Evolutionary conservation across 2,329 filamentous ascomycete species (phyloP).

Genomic region (Ramularia endophylla): DNA sequence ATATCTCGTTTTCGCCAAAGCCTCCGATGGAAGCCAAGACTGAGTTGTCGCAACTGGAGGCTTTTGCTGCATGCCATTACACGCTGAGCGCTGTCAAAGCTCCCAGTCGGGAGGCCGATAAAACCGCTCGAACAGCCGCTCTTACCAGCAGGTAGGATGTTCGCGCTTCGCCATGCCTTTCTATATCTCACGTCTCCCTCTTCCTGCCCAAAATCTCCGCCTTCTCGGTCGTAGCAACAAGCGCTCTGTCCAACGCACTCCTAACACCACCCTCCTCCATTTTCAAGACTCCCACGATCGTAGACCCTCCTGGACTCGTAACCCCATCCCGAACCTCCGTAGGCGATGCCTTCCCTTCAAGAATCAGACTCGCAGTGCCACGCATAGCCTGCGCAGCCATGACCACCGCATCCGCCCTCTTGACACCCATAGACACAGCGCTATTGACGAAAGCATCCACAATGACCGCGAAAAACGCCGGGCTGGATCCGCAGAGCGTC

Average conservation of each 20-base stretch:
- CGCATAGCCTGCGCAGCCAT: slow-evolving; percentile 76
- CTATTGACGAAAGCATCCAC: slow-evolving; percentile 70
- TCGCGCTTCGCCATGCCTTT: slow-evolving; percentile 1
- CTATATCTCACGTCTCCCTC: neutral
- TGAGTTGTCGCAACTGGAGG: too few species aligned
- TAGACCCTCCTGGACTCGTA: slow-evolving; percentile 67
- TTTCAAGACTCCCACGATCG: slow-evolving; percentile 64
- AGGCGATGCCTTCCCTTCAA: slow-evolving; percentile 59
- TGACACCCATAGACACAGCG: slow-evolving; percentile 69
- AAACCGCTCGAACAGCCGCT: too few species aligned
- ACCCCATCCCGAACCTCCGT: slow-evolving; percentile 69
- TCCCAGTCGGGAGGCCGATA: too few species aligned
- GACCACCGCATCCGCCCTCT: slow-evolving; percentile 61
- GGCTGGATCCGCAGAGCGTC: slow-evolving; percentile 65
- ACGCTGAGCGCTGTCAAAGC: too few species aligned
- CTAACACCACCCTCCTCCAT: slow-evolving; percentile 66
- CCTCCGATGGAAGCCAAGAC: too few species aligned
- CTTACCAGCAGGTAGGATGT: too few species aligned
- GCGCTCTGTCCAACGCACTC: neutral
- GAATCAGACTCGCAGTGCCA: slow-evolving; percentile 62
- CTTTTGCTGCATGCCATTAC: too few species aligned
- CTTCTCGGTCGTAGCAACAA: neutral
- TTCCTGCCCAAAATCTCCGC: neutral
- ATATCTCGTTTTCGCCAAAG: too few species aligned
- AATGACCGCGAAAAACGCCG: slow-evolving; percentile 68